Evolutionary conservation across 768 basidiomycete genomes (phyloP).

Genomic region (Xerocomellus intermedius): DNA sequence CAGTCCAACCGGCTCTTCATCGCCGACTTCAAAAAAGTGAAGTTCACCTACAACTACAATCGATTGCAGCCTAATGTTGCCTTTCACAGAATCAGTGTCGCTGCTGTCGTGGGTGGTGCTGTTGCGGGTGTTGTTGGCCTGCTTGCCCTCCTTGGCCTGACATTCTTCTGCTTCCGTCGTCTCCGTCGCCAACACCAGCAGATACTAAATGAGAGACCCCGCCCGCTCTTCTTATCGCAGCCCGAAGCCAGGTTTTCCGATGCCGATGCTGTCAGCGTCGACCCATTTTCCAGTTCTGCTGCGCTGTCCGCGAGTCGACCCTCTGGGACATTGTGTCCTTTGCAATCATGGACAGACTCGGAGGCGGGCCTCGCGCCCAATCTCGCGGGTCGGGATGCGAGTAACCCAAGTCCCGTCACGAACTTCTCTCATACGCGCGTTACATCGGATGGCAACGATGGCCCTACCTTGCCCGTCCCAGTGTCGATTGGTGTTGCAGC

Average conservation of each 20-base stretch:
- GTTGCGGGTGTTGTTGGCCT: slow-evolving; percentile 18
- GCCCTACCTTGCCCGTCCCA: background rate
- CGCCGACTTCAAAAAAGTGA: slow-evolving; percentile 12
- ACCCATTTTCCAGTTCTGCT: slow-evolving; percentile 5
- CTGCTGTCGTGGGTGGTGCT: slow-evolving; percentile 14
- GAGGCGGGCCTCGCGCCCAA: background rate
- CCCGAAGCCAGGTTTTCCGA: slow-evolving; percentile 5
- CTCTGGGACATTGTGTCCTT: background rate
- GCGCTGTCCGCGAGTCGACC: background rate
- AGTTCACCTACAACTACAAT: background rate
- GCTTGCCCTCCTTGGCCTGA: slow-evolving; percentile 13
- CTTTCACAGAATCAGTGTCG: slow-evolving; percentile 13
- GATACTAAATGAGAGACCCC: slow-evolving; percentile 1
- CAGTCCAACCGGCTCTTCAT: background rate
- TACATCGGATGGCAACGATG: slow-evolving; percentile 1
- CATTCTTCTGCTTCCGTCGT: slow-evolving; percentile 10
- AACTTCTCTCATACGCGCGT: background rate
- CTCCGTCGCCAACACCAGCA: slow-evolving; percentile 3
- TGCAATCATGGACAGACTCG: slow-evolving; percentile 9
- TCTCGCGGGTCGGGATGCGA: background rate
- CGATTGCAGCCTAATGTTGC: background rate
- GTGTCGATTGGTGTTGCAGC: background rate
- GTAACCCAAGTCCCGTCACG: background rate
- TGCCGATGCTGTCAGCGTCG: background rate
- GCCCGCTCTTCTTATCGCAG: slow-evolving; percentile 7